These are phyloP conservation scores for Magnaporthales sp. DNA, from an alignment of 2,329 filamentous ascomycete genomes.

Conservation along the genomic window DNA sequence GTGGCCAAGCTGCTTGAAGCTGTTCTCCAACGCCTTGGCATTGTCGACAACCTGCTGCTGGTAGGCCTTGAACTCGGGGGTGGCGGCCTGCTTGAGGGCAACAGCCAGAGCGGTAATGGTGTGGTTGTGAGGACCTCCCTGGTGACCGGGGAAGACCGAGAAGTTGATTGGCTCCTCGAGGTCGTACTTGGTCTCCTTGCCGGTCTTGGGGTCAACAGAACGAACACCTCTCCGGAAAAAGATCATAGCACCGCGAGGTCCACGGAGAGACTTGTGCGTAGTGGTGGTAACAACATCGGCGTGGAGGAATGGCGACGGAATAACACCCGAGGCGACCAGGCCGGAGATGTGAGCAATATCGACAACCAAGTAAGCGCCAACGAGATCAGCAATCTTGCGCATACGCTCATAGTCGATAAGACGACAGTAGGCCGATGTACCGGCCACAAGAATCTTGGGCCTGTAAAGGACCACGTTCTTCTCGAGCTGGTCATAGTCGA, in stretches of 20 bases:
- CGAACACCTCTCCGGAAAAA: constrained; percentile 98
- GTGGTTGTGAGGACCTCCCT: constrained; percentile 98
- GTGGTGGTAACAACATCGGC: constrained; percentile 97
- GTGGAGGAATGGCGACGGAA: constrained; percentile 84
- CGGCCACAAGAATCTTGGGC: constrained; percentile 91
- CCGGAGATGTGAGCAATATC: constrained; percentile 99
- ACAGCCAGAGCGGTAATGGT: constrained; percentile 96
- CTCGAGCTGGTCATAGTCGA: constrained; percentile 91
- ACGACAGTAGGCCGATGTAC: constrained; percentile 96
- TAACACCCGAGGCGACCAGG: constrained; percentile 84
- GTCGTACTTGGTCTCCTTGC: constrained; percentile 85
- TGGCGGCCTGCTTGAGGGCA: constrained; percentile 87
- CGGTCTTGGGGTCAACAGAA: constrained; percentile 80
- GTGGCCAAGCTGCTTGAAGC: constrained; percentile 81
- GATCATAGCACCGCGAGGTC: constrained; percentile 98
- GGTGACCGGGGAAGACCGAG: constrained; percentile 97
- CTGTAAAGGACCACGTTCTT: constrained; percentile 87
- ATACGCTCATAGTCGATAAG: constrained; percentile 95
- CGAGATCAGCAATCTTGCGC: constrained; percentile 88
- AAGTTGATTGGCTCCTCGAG: constrained; percentile 96
- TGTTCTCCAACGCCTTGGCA: constrained; percentile 80
- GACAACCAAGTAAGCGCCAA: constrained; percentile 89
- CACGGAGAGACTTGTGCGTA: constrained; percentile 97
- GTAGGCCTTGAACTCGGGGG: constrained; percentile 86
- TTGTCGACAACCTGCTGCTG: constrained; percentile 89